Evolutionary conservation across 148 eudicot genomes (phyloP).

Genomic region (Nepenthes mirabilis): DNA sequence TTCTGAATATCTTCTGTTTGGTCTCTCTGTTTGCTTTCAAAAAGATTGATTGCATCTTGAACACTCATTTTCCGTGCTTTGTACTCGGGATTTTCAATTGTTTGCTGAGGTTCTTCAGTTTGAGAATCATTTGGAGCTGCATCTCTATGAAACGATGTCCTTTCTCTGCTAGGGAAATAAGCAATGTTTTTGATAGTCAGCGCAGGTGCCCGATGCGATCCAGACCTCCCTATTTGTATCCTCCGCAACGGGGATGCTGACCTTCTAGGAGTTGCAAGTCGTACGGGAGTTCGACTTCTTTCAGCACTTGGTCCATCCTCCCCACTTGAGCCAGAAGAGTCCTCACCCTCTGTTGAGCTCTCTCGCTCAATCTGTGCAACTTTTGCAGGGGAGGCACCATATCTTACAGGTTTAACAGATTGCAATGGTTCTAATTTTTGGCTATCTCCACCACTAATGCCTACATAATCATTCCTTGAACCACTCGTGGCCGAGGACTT

Average conservation of each 20-base stretch:
- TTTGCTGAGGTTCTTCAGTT: constrained; percentile 41
- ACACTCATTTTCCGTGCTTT: constrained; percentile 79
- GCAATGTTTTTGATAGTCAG: constrained; percentile 70
- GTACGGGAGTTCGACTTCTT: constrained; percentile 64
- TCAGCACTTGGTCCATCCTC: constrained; percentile 59
- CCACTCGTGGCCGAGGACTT: constrained; percentile 11
- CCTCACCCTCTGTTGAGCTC: constrained; percentile 52
- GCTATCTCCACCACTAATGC: constrained; percentile 17
- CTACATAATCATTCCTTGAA: constrained; percentile 20
- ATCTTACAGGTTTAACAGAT: constrained; percentile 39
- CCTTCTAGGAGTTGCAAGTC: constrained; percentile 92
- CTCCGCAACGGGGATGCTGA: constrained; percentile 98
- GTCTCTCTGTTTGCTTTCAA: constrained; percentile 79
- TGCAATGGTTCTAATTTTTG: constrained; percentile 12
- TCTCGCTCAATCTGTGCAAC: constrained; percentile 72
- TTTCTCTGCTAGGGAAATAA: constrained; percentile 59
- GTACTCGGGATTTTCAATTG: constrained; percentile 36
- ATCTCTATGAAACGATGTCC: constrained; percentile 31
- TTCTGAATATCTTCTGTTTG: constrained; percentile 38
- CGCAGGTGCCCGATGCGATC: constrained; percentile 71
- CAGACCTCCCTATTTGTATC: constrained; percentile 85
- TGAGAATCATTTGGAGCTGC: constrained; percentile 34
- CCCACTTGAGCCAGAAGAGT: constrained; percentile 59
- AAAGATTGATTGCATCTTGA: constrained; percentile 86
- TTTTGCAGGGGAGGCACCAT: constrained; percentile 85